These are phyloP conservation scores for Curvularia verruculosa DNA, from an alignment of 2,329 filamentous ascomycete species.

Conservation along the genomic window DNA sequence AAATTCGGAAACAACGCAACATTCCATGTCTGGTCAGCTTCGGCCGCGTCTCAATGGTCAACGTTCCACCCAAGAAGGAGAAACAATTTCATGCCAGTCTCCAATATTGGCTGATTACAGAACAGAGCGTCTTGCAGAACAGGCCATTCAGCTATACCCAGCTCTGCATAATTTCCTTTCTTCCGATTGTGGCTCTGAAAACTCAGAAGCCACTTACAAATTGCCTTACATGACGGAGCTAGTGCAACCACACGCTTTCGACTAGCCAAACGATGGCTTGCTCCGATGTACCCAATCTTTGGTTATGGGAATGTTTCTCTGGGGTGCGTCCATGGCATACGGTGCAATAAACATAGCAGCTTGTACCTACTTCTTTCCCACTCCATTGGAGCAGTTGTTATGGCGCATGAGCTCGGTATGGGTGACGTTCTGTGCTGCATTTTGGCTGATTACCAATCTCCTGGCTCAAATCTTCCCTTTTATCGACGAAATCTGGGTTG, in stretches of 20 bases:
- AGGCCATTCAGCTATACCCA: not conserved
- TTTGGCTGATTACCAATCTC: slow-evolving; percentile 26
- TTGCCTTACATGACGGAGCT: not conserved
- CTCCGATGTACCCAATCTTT: slow-evolving; percentile 22
- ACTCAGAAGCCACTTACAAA: not conserved
- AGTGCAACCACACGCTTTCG: not conserved
- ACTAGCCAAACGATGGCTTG: slow-evolving; percentile 31
- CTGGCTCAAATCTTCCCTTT: slow-evolving; percentile 17
- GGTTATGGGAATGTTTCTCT: slow-evolving; percentile 24
- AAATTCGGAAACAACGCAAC: not conserved
- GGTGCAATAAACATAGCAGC: slow-evolving; percentile 31
- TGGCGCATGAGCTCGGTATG: slow-evolving; percentile 26
- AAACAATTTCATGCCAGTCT: not conserved
- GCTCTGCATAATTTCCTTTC: not conserved
- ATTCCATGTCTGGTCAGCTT: not conserved
- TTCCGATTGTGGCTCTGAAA: not conserved
- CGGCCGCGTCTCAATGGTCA: not conserved
- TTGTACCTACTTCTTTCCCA: slow-evolving; percentile 29
- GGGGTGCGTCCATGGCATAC: slow-evolving; percentile 25
- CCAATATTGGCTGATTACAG: not conserved
- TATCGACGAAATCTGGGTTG: slow-evolving; percentile 20
- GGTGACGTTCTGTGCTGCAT: slow-evolving; percentile 25
- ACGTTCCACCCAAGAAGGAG: not conserved
- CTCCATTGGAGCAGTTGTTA: slow-evolving; percentile 20
- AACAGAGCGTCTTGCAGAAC: not conserved